Evolutionary conservation across 306 rosid species (phyloP).

Genomic region (apple (Malus domestica)): DNA sequence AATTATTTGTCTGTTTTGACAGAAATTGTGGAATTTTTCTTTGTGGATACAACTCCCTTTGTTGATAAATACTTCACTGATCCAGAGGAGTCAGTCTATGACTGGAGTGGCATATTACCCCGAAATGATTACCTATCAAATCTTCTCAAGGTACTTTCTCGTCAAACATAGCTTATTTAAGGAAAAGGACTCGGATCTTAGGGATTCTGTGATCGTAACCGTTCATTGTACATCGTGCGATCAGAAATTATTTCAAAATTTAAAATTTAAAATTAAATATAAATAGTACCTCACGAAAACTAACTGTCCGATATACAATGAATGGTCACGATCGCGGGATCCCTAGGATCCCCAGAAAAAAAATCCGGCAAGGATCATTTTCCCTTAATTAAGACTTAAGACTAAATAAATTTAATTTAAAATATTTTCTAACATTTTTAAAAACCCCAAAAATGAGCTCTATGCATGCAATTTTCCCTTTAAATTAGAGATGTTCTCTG

Average conservation of each 20-base stretch:
- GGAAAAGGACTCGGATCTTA: too few species aligned
- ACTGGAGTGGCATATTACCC: slow-evolving; percentile 69
- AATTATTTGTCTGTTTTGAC: background rate
- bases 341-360: too few species aligned
- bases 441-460: background rate
- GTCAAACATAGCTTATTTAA: background rate
- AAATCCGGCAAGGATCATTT: too few species aligned
- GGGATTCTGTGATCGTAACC: too few species aligned
- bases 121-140: slow-evolving; percentile 43
- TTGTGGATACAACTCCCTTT: slow-evolving; percentile 85
- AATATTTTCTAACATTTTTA: background rate
- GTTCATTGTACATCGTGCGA: too few species aligned
- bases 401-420: too few species aligned
- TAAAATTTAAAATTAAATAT: too few species aligned
- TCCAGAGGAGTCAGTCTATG: slow-evolving; percentile 43
- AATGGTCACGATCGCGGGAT: too few species aligned
- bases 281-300: too few species aligned
- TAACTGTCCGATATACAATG: too few species aligned
- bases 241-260: too few species aligned
- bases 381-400: too few species aligned
- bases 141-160: slow-evolving; percentile 43
- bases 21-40: slow-evolving; percentile 64
- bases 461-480: background rate
- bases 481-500: background rate
- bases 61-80: slow-evolving; percentile 43